Conservation (phyloP, 148 eudicot genomes). For the Persicaria tinctoria region DNA sequence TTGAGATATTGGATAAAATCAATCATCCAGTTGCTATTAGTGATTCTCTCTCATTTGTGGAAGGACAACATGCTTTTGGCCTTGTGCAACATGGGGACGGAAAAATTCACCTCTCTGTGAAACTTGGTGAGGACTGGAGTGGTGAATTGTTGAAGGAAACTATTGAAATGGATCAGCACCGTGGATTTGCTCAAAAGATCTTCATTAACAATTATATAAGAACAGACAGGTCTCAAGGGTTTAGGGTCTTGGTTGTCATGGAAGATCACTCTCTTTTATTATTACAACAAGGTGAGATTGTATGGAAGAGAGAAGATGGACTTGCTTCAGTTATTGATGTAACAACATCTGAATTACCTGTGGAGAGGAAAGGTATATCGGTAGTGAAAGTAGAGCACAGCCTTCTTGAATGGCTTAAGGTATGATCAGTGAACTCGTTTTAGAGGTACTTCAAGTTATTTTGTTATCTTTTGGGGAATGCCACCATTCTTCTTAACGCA, state of each 20-base stretch:
- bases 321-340: conserved; percentile 91
- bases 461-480: background rate
- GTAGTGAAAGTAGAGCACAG: conserved; percentile 94
- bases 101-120: conserved; percentile 66
- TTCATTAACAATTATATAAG: conserved; percentile 78
- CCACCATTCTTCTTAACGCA: background rate
- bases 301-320: conserved; percentile 97
- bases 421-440: conserved; percentile 20
- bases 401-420: conserved; percentile 98
- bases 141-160: conserved; percentile 60
- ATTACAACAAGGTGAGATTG: conserved; percentile 92
- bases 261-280: conserved; percentile 90
- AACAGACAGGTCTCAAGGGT: conserved; percentile 80
- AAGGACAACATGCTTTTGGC: conserved; percentile 72
- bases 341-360: conserved; percentile 78
- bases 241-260: conserved; percentile 96
- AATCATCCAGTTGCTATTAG: conserved; percentile 53
- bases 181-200: conserved; percentile 75
- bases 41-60: conserved; percentile 56
- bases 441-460: background rate
- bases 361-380: conserved; percentile 87
- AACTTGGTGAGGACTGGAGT: conserved; percentile 48
- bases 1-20: conserved; percentile 52
- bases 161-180: conserved; percentile 52
- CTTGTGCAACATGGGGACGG: conserved; percentile 48